phyloP scores from a whole-genome alignment of 1,284 basidiomycete genomes.

The Boletus holoroseus region DNA sequence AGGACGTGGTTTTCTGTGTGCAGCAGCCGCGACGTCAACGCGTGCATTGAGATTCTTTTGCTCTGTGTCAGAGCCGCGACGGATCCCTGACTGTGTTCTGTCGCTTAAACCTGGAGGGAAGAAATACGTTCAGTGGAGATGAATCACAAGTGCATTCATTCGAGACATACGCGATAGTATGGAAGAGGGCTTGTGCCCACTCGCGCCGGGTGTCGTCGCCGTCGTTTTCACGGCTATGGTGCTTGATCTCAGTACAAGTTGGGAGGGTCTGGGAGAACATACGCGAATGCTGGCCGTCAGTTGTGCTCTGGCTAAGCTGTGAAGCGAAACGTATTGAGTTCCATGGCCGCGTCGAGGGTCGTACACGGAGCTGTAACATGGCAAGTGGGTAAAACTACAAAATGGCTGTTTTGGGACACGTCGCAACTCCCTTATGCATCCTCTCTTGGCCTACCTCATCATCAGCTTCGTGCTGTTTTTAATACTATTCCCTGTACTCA shows the following conservation, averaged over 20 bases:
- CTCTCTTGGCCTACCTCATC: constrained; percentile 54
- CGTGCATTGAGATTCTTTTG: neutral
- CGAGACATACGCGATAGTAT: constrained; percentile 25
- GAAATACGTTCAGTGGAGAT: neutral
- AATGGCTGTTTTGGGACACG: constrained; percentile 5
- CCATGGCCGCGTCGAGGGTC: constrained; percentile 2
- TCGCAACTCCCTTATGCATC: constrained; percentile 36
- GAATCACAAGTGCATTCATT: neutral
- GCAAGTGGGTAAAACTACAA: neutral
- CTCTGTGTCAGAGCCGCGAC: constrained; percentile 2
- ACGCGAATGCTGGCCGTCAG: neutral
- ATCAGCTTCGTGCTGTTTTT: constrained; percentile 69
- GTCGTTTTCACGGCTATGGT: constrained; percentile 6
- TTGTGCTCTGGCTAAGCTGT: constrained; percentile 4
- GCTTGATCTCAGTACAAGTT: constrained; percentile 9
- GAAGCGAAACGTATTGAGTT: constrained; percentile 10
- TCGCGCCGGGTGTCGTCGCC: neutral
- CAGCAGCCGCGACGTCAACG: neutral
- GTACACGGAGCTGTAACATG: constrained; percentile 20
- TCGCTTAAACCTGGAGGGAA: constrained; percentile 19
- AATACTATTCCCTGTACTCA: constrained; percentile 85
- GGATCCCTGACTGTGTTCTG: constrained; percentile 1
- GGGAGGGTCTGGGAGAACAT: neutral
- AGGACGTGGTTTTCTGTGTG: neutral
- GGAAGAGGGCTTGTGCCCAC: neutral